Conservation (phyloP, 148 eudicot genomes). For the Cornus suecica region DNA sequence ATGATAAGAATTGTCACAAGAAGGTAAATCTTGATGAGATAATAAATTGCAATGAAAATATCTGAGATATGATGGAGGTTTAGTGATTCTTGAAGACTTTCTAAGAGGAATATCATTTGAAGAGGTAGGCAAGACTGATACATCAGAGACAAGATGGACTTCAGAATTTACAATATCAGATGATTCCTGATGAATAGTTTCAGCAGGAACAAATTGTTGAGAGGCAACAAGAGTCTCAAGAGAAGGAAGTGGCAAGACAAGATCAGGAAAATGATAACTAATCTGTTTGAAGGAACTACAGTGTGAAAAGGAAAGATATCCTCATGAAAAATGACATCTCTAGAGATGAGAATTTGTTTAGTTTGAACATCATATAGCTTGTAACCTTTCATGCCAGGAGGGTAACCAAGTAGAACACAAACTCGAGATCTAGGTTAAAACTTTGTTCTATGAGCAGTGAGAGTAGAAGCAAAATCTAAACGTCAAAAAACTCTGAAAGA, state of each 20-base stretch:
- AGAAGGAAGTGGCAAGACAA: neutral
- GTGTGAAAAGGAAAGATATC: neutral
- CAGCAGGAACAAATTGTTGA: neutral
- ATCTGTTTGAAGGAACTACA: too few relatives aligned
- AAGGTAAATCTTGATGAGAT: too few relatives aligned
- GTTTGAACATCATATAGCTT: neutral
- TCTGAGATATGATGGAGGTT: too few relatives aligned
- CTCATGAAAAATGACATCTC: constrained; percentile 1
- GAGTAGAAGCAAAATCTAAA: neutral
- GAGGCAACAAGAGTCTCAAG: neutral
- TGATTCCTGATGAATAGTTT: neutral
- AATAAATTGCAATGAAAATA: too few relatives aligned
- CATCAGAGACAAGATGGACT: neutral
- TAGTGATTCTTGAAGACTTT: too few relatives aligned
- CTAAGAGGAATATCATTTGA: neutral
- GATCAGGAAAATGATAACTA: too few relatives aligned
- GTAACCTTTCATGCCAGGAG: neutral
- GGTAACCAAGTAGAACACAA: constrained; percentile 5
- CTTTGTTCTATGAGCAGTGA: neutral
- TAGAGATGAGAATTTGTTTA: neutral
- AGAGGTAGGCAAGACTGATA: neutral
- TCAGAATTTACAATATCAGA: neutral
- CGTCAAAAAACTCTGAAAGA: neutral
- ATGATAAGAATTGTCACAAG: too few relatives aligned
- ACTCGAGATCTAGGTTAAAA: neutral